Base-by-base conservation (phyloP, 768 basidiomycete genomes). In the Lyophyllum shimeji region DNA sequence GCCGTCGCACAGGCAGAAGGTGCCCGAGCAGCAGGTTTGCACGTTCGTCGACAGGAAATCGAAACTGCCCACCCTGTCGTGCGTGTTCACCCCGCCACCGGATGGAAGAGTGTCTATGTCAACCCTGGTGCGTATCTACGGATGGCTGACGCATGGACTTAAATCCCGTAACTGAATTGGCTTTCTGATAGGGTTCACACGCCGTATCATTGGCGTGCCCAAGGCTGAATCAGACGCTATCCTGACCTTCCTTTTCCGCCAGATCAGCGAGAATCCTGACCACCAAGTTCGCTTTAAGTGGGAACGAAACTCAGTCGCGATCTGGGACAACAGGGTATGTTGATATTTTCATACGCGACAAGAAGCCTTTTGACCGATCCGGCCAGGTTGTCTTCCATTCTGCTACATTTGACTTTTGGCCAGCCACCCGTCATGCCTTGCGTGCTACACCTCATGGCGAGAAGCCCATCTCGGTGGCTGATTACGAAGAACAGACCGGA, bases 351-450 rank as follows among this genome's bases (percentile, higher is more conserved):
- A 20, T 25, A 18, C 43, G 45, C 25, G 25, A 46, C 45, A 2
- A 24, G 11, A 27, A 45, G 11, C 6, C n/a, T 8, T 37, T 21
- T 27, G 40, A 44, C 33, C 34, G 39, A 20, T 24, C n/a, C 11
- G n/a, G 50, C n/a, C 58, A 88, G 87, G 65, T 90, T 56, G 85
- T 86, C 39, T 89, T 80, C 13, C 93, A 94, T 63, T 82, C 85
- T 18, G 91, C 90, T 12, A 90, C 83, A 12, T 92, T 91, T 63
- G 90, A 93, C 69, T 90, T 90, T 69, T 92, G 82, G 83, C 88
- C 88, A 9, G 78, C 81, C 33, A 84, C 80, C 37, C 82, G 91
- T 27, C 92, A 93, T 66, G 91, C 88, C 13, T 74, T 92, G 34
- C 83, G 91, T 46, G 87, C 85, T 9, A 93, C 91, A 2, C 92